Base-by-base conservation (phyloP, 2,329 filamentous ascomycete species). In the Arthrobotrys megalospora region DNA sequence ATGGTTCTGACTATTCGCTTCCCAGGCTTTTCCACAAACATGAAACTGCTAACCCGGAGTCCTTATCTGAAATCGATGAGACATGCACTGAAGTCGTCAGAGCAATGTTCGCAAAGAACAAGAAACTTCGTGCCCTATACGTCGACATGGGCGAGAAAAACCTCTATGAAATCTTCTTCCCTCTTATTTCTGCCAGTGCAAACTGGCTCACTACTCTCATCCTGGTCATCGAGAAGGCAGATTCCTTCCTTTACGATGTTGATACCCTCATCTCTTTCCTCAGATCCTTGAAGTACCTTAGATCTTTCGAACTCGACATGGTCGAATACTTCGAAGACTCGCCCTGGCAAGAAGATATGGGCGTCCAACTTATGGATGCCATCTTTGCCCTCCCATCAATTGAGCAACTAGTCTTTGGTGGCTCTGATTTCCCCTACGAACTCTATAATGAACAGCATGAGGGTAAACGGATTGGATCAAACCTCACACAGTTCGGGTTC, bases 111-210 rank as follows among this genome's bases (percentile, higher is more conserved):
- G 16, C n/a, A 11, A 71, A 77, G 52, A 77, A 77, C 60, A 71
- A 77, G 14, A 66, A 41, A 28, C 65, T 77, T n/a, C 73, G 73
- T 32, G 73, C 73, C n/a, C 65, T 77, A 3, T 77, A 77, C 41
- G 66, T 77, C 32, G 73, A 77, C 28, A 77, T 77, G 73, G 66
- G 60, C 32, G 73, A 77, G 48, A 34, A 71, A 19, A 71, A 60
- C 41, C 73, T 77, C 73, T 77, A 77, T 55, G 73, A 77, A 24
- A 77, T 55, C 21, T 77, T 77, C 73, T 77, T 77, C 34, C 60
- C 66, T 19, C 73, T 77, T 19, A 77, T 77, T 12, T 60, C 66
- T 7, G 60, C 60, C 52, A 62, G 60, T 16, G 2, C 73, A 3
- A 7, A 62, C 41, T 77, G 66, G 48, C 67, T 77, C 3, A 55